Conservation (phyloP, 805 yeast species). For the Teunomyces gatunensis region DNA sequence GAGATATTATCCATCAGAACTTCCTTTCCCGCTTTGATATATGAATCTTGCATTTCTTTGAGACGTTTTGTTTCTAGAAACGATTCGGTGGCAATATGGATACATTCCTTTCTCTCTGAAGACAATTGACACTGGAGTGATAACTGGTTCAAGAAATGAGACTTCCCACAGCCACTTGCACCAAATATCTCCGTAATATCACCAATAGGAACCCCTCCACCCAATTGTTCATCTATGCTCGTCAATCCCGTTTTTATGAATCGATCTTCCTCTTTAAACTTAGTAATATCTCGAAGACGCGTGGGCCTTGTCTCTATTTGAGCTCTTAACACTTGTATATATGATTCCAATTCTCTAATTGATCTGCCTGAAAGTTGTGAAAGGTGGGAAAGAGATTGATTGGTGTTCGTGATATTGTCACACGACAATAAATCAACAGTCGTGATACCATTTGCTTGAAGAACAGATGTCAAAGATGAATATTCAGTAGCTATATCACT, state of each 20-base stretch:
- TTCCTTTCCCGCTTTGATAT: slow-evolving; percentile 6
- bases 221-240: slow-evolving; percentile 22
- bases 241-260: slow-evolving; percentile 23
- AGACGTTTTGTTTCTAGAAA: slow-evolving; percentile 66
- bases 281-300: not conserved
- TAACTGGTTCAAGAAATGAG: slow-evolving; percentile 72
- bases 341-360: slow-evolving; percentile 25
- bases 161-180: slow-evolving; percentile 81
- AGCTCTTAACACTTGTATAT: slow-evolving; percentile 8
- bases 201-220: slow-evolving; percentile 32
- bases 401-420: slow-evolving; percentile 9
- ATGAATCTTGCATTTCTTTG: slow-evolving; percentile 18
- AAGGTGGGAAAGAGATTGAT: slow-evolving; percentile 12
- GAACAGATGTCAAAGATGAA: slow-evolving; percentile 13
- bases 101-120: slow-evolving; percentile 22
- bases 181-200: slow-evolving; percentile 71
- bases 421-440: slow-evolving; percentile 22
- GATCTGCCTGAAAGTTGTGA: slow-evolving; percentile 25
- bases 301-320: slow-evolving; percentile 6
- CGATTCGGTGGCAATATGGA: slow-evolving; percentile 73
- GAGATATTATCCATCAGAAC: slow-evolving; percentile 38
- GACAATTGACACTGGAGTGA: slow-evolving; percentile 51
- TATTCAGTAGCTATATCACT: slow-evolving; percentile 11
- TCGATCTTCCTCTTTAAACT: not conserved
- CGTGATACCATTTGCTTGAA: slow-evolving; percentile 24